Evolutionary conservation across 2,329 filamentous ascomycete genomes (phyloP), one percentile per base, ranked within the genome.

Genomic region (Exophiala sideris): DNA sequence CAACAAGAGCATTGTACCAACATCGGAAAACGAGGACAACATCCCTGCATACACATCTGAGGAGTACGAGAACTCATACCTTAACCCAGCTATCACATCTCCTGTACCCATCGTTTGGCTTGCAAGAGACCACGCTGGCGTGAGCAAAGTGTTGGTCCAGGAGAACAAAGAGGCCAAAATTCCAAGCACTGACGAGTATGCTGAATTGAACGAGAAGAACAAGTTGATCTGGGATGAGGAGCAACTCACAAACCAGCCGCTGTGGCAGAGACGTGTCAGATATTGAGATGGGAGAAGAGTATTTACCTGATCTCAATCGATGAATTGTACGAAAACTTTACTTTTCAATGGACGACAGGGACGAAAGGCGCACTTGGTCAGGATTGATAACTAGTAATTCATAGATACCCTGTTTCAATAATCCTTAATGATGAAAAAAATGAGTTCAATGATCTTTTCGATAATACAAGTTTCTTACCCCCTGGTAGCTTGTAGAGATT

Each of bases 161-260:
- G 85, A 91, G 59, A 89, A 87, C 1, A 76, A 78, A 62, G 79
- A 79, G 58, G 76, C 85, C n/a, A 56, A 56, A 5, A 87, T 90
- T 36, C 82, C 82, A 0, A 92, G 92, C 48, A 92, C 88, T 0
- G 89, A 96, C 66, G 85, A 89, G 59, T 85, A 83, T 3, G 88
- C 86, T 41, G 79, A 78, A 50, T 69, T 91, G 39, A 77, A 87
- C 65, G 86, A 87, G 62, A 87, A 87, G 73, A 86, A 86, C 68
- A 82, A 81, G 58, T 73, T 86, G 40, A 71, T 78, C 10, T 84
- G 82, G 81, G 79, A 83, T 66, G 73, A 76, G n/a, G 76, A 81
- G 56, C 73, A 74, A 7, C 41, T 58, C 7, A 36, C 39, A 14
- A 48, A 62, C 29, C 54, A 55, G 16, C 59, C 59, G 6, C 41